Evolutionary conservation across 495 filamentous ascomycete genomes (phyloP), one percentile per base, ranked within the genome.

Genomic region (Trichoderma parareesei): DNA sequence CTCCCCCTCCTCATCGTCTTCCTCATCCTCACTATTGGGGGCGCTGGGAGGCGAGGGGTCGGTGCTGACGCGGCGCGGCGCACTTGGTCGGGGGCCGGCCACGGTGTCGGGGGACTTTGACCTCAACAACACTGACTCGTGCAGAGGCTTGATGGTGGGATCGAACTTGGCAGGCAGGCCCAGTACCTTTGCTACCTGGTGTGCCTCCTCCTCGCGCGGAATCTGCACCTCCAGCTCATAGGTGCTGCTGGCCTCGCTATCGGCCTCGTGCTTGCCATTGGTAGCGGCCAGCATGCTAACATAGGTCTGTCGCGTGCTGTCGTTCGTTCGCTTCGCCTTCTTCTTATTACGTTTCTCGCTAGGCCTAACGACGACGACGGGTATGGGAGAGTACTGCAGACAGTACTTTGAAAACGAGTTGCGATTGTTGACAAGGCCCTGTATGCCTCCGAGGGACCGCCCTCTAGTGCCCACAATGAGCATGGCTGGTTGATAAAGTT

Each of bases 401-500:
- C 94, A 97, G 78, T 96, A 98, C 71, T 97, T 97, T 38, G 92
- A 96, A 64, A 98, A 92, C 0, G 92, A 96, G 67, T 91, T 94
- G 38, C 81, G 79, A 55, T 81, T 80, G 14, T 89, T 89, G 38
- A 97, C 82, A n/a, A 98, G 82, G 57, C 90, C 89, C 75, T 97
- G 92, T 38, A 98, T 84, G 60, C 94, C 92, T 46, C 90, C 90
- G 6, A 97, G 80, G 61, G 87, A 92, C 62, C 92, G 86, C 55
- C 94, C 94, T 66, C 90, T 84, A 3, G 94, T 98, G 42, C 94
- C 94, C 33, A 98, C 94, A 38, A 98, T 85, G n/a, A 98, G 85
- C 76, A 97, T 91, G 6, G 90, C 90, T 16, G 94, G 94, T 73
- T 96, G 91, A 73, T 98, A 94, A 61, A 97, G 89, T 67, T 89